Evolutionary conservation across 805 yeast species (phyloP).

Genomic region (Myxozyma sirexii): DNA sequence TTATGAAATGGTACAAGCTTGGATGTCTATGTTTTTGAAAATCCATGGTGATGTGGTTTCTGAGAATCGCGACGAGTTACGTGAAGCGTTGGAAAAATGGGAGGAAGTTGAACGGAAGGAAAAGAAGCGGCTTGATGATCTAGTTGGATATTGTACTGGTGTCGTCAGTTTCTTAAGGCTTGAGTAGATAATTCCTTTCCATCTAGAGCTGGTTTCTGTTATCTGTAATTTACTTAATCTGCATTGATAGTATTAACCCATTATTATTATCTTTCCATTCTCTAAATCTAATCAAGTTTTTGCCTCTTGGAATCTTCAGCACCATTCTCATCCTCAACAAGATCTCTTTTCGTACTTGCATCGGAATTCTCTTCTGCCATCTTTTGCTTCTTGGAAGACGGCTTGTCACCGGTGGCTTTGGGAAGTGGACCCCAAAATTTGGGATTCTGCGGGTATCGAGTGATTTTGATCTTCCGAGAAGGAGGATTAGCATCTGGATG

Average conservation of each 20-base stretch:
- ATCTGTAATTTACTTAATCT: not conserved
- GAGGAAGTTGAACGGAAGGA: conserved; percentile 45
- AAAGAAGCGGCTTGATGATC: conserved; percentile 57
- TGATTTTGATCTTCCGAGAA: conserved; percentile 75
- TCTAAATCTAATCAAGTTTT: not conserved
- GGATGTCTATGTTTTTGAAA: conserved; percentile 71
- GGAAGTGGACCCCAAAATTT: conserved; percentile 98
- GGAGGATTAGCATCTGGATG: conserved; percentile 61
- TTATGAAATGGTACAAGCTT: conserved; percentile 80
- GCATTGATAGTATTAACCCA: not conserved
- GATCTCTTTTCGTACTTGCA: not conserved
- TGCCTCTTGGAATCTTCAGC: not conserved
- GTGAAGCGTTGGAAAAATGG: conserved; percentile 55
- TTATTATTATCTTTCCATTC: not conserved
- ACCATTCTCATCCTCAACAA: not conserved
- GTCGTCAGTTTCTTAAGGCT: conserved; percentile 54
- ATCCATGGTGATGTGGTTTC: conserved; percentile 80
- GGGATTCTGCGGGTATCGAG: conserved; percentile 90
- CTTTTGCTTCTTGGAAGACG: not conserved
- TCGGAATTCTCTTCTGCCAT: conserved; percentile 3
- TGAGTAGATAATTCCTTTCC: conserved; percentile 21
- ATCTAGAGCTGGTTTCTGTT: not conserved
- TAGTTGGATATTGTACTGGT: conserved; percentile 76
- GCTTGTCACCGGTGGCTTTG: conserved; percentile 51
- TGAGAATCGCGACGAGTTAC: conserved; percentile 38